Evolutionary conservation across 2,329 filamentous ascomycete genomes (phyloP).

Genomic region (Fusarium pseudonygamai): DNA sequence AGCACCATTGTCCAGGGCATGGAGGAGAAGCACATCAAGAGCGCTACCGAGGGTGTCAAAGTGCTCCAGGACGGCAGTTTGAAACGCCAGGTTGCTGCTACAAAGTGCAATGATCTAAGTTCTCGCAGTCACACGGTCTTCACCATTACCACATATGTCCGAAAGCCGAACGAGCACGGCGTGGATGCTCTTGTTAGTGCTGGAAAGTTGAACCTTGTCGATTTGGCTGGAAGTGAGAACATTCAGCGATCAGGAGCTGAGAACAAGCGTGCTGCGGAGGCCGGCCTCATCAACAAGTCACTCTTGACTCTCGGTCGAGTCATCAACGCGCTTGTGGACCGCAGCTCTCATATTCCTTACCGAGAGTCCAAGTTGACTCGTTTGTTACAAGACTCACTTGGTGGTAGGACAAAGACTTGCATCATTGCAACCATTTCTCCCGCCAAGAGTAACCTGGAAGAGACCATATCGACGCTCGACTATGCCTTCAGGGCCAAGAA

Average conservation of each 20-base stretch:
- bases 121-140: slow-evolving; percentile 98
- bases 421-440: slow-evolving; percentile 98
- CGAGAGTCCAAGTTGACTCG: slow-evolving; percentile 96
- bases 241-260: slow-evolving; percentile 97
- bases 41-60: slow-evolving; percentile 84
- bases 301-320: slow-evolving; percentile 93
- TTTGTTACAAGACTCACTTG: slow-evolving; percentile 93
- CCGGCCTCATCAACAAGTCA: slow-evolving; percentile 97
- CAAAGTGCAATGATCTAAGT: slow-evolving; percentile 99
- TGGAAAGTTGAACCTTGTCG: slow-evolving; percentile 95
- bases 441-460: slow-evolving; percentile 93
- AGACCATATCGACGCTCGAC: slow-evolving; percentile 97
- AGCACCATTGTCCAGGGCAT: slow-evolving; percentile 94
- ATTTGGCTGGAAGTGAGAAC: slow-evolving; percentile 96
- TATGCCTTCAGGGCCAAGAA: slow-evolving; percentile 99
- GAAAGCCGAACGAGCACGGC: slow-evolving; percentile 80
- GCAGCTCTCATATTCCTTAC: slow-evolving; percentile 86
- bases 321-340: slow-evolving; percentile 96
- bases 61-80: slow-evolving; percentile 88
- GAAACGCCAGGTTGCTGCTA: slow-evolving; percentile 97
- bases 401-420: slow-evolving; percentile 95
- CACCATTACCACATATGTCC: slow-evolving; percentile 91
- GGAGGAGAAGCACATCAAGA: slow-evolving; percentile 94
- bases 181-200: slow-evolving; percentile 90
- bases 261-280: slow-evolving; percentile 96